Evolutionary conservation across 2,329 filamentous ascomycete genomes (phyloP).

Genomic region (Tolypocladium nubicola): DNA sequence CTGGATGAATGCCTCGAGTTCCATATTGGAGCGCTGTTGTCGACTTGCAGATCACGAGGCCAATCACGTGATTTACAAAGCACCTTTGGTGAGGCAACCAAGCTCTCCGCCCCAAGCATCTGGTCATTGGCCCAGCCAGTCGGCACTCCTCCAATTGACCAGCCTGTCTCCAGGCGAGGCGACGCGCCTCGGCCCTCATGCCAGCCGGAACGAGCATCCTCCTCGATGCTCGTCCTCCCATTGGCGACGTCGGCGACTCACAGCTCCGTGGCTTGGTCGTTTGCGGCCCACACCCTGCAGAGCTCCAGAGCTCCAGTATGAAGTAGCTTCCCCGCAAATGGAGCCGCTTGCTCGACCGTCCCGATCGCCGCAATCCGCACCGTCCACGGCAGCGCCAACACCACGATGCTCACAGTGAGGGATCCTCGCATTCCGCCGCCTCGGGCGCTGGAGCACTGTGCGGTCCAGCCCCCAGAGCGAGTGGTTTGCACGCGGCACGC

Average conservation of each 20-base stretch:
- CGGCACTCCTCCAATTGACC: neutral
- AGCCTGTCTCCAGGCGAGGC: neutral
- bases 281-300: neutral
- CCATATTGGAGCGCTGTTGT: neutral
- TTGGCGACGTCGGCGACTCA: neutral
- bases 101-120: neutral
- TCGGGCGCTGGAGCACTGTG: neutral
- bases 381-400: neutral
- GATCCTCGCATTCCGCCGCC: neutral
- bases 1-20: neutral
- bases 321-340: conserved; percentile 7
- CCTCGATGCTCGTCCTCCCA: neutral
- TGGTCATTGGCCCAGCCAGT: neutral
- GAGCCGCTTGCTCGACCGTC: conserved; percentile 4
- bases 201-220: neutral
- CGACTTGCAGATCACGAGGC: neutral
- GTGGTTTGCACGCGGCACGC: neutral
- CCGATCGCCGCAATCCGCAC: conserved; percentile 9
- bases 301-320: neutral
- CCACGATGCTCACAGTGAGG: neutral
- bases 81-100: too few relatives aligned
- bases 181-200: neutral
- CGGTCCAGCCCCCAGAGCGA: neutral
- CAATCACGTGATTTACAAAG: neutral
- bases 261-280: neutral